A percentile compares a stretch with the other conserved stretches of the same genome.
These are phyloP conservation scores for Phytophthora capsici DNA, from an alignment of 352 stramenopile genomes.

Conservation along the genomic window DNA sequence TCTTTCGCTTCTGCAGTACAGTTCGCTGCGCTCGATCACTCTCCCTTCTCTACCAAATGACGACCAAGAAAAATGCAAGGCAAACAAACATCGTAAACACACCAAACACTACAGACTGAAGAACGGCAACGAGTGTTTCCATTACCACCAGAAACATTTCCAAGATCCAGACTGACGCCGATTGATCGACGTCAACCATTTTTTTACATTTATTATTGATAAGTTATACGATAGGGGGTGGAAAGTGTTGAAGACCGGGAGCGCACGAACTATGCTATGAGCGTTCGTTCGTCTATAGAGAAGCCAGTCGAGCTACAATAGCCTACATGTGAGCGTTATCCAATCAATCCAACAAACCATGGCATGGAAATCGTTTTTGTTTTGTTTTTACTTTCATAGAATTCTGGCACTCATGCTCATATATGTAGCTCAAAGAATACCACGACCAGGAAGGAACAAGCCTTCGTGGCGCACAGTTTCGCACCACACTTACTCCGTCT, in stretches of 20 bases:
- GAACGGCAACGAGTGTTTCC: neutral
- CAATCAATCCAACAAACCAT: constrained; percentile 26
- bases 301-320: constrained; percentile 28
- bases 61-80: constrained; percentile 38
- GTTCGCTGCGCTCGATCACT: constrained; percentile 8
- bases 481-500: constrained; percentile 49
- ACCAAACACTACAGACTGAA: constrained; percentile 6
- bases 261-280: constrained; percentile 11
- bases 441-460: neutral
- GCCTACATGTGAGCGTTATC: constrained; percentile 25
- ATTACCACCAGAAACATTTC: constrained; percentile 25
- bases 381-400: constrained; percentile 14
- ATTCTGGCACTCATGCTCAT: constrained; percentile 11
- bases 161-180: constrained; percentile 22
- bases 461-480: constrained; percentile 7
- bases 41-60: constrained; percentile 24
- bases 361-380: constrained; percentile 17
- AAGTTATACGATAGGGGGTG: constrained; percentile 39
- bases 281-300: constrained; percentile 33
- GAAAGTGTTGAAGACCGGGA: constrained; percentile 1
- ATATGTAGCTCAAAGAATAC: constrained; percentile 14
- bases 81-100: constrained; percentile 27
- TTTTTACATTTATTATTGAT: constrained; percentile 42
- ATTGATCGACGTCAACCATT: constrained; percentile 22
- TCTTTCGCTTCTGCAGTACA: neutral